Evolutionary conservation across 2,329 filamentous ascomycete genomes (phyloP).

Genomic region (Calonectria hawksworthii): DNA sequence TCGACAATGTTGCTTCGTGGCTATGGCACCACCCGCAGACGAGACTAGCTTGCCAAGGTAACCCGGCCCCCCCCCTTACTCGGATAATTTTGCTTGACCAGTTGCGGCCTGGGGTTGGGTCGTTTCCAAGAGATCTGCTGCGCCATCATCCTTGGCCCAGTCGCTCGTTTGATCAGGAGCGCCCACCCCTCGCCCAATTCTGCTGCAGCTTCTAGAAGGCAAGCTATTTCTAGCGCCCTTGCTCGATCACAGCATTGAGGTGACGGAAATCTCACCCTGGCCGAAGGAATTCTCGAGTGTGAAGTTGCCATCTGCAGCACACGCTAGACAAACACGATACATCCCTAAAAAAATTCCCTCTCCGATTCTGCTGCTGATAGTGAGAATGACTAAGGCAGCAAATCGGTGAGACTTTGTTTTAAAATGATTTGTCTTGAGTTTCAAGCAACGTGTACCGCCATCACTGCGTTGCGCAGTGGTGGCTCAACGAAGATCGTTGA

Average conservation of each 20-base stretch:
- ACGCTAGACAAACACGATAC: neutral
- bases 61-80: slow-evolving; percentile 23
- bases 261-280: neutral
- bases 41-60: slow-evolving; percentile 11
- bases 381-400: neutral
- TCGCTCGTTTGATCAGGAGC: slow-evolving; percentile 30
- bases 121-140: slow-evolving; percentile 28
- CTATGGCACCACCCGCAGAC: slow-evolving; percentile 34
- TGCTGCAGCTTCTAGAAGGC: neutral
- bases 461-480: neutral
- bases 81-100: slow-evolving; percentile 15
- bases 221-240: neutral
- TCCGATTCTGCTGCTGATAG: neutral
- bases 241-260: too few species aligned
- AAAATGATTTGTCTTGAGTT: neutral
- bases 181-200: slow-evolving; percentile 18
- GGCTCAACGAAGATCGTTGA: neutral
- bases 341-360: neutral
- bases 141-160: slow-evolving; percentile 16
- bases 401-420: neutral
- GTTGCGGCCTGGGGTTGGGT: slow-evolving; percentile 1
- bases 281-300: neutral
- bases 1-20: slow-evolving; percentile 30
- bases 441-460: neutral
- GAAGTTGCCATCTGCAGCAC: neutral